These are phyloP conservation scores for Obelidium mucronatum DNA, from an alignment of 192 early-diverging fungal species.

Conservation along the genomic window DNA sequence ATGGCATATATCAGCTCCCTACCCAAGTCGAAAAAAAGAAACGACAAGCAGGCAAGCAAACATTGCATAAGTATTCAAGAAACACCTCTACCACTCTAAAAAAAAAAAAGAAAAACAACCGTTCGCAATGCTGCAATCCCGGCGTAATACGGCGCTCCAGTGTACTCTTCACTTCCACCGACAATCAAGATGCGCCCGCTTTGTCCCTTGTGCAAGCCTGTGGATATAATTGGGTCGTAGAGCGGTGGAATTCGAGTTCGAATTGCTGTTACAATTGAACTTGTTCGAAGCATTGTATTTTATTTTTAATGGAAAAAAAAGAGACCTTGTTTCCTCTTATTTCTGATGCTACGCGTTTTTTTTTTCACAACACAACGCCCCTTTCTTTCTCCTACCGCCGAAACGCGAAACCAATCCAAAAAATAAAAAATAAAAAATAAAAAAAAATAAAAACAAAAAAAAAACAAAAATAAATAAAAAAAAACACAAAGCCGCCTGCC, in stretches of 20 bases:
- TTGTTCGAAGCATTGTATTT: not conserved
- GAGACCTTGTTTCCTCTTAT: too few relatives aligned
- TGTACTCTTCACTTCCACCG: conserved; percentile 86
- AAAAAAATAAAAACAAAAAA: not conserved
- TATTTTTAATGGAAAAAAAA: too few relatives aligned
- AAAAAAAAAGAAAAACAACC: conserved; percentile 48
- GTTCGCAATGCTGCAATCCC: conserved; percentile 72
- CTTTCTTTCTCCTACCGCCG: too few relatives aligned
- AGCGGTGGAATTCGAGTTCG: conserved; percentile 55
- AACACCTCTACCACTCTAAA: conserved; percentile 5
- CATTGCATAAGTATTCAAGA: not conserved
- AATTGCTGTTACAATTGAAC: not conserved
- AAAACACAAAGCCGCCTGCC: too few relatives aligned
- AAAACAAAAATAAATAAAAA: not conserved
- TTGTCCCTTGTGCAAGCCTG: conserved; percentile 79
- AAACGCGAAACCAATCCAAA: too few relatives aligned
- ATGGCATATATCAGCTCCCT: conserved; percentile 88
- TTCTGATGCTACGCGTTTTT: too few relatives aligned
- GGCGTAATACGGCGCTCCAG: conserved; percentile 94
- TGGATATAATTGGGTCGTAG: conserved; percentile 46
- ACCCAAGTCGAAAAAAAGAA: not conserved
- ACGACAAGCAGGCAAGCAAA: too few relatives aligned
- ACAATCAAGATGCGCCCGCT: conserved; percentile 77
- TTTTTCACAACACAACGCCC: too few relatives aligned
- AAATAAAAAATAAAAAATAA: too few relatives aligned